These are phyloP conservation scores for Neocatenulostroma microsporum DNA, from an alignment of 2,329 filamentous ascomycete genomes.

Conservation along the genomic window DNA sequence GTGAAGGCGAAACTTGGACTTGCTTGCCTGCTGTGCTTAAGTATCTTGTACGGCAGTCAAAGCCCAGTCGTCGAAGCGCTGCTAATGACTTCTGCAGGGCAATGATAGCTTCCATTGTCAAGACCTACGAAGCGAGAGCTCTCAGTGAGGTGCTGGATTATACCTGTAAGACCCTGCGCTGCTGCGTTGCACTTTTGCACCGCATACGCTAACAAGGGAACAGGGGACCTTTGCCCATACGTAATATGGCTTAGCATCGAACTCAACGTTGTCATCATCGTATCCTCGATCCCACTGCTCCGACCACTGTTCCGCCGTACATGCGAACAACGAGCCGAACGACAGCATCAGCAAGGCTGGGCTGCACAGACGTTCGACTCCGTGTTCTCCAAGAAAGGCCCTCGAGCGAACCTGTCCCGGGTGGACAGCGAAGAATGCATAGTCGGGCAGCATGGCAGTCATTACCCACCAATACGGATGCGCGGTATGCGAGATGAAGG, in stretches of 20 bases:
- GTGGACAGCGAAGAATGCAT: conserved; percentile 12
- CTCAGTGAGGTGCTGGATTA: conserved; percentile 23
- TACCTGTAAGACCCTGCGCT: conserved; percentile 19
- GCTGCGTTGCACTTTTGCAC: too few relatives aligned
- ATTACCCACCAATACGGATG: conserved; percentile 1
- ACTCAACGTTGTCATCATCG: conserved; percentile 30
- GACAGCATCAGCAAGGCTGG: conserved; percentile 2
- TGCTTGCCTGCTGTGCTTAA: conserved; percentile 21
- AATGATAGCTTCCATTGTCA: conserved; percentile 25
- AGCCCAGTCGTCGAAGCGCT: background rate
- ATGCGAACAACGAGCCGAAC: conserved; percentile 1
- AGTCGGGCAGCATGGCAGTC: conserved; percentile 7
- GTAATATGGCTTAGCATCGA: conserved; percentile 25
- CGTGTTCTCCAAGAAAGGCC: conserved; percentile 7
- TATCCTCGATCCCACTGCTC: conserved; percentile 23
- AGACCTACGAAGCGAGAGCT: conserved; percentile 23
- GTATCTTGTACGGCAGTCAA: conserved; percentile 13
- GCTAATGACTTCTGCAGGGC: conserved; percentile 13
- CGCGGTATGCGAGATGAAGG: background rate
- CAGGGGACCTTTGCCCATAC: conserved; percentile 19
- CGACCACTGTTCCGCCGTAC: conserved; percentile 18
- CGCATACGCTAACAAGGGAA: background rate
- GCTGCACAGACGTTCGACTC: conserved; percentile 5
- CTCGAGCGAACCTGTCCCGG: conserved; percentile 7
- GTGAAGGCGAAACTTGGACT: conserved; percentile 20